Conservation (phyloP, 805 yeast species). For the Ogataea sp. region DNA sequence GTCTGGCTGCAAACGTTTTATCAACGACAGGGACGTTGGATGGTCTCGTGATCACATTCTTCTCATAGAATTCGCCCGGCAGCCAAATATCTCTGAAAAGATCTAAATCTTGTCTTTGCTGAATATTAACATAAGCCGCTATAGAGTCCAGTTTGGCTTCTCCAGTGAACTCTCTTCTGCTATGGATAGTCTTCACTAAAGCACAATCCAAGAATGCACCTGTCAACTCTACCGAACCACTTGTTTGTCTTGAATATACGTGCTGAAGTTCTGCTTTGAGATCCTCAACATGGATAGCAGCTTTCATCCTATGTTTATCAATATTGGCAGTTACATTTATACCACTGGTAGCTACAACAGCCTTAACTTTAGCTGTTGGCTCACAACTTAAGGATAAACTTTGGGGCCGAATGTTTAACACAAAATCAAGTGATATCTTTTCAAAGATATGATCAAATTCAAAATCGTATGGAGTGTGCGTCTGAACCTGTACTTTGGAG, state of each 20-base stretch:
- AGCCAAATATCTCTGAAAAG: slow-evolving; percentile 80
- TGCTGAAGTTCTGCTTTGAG: slow-evolving; percentile 76
- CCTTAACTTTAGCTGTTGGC: slow-evolving; percentile 89
- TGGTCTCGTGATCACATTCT: slow-evolving; percentile 7
- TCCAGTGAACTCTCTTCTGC: slow-evolving; percentile 37
- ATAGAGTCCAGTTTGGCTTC: slow-evolving; percentile 45
- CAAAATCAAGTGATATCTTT: slow-evolving; percentile 53
- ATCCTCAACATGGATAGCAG: slow-evolving; percentile 41
- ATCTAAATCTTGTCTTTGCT: slow-evolving; percentile 81
- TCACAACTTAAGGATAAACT: slow-evolving; percentile 77
- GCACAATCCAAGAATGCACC: slow-evolving; percentile 30
- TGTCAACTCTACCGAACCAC: slow-evolving; percentile 56
- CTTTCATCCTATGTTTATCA: slow-evolving; percentile 31
- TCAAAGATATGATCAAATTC: slow-evolving; percentile 40
- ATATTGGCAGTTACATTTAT: slow-evolving; percentile 53
- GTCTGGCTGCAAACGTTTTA: slow-evolving; percentile 34
- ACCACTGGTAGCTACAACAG: slow-evolving; percentile 67
- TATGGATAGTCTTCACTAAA: slow-evolving; percentile 11
- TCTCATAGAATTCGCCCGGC: slow-evolving; percentile 33
- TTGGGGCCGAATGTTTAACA: slow-evolving; percentile 65
- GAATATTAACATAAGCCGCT: slow-evolving; percentile 59
- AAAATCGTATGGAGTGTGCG: slow-evolving; percentile 5
- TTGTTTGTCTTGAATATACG: slow-evolving; percentile 80
- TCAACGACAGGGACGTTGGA: slow-evolving; percentile 1
- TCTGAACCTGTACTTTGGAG: slow-evolving; percentile 6